Evolutionary conservation across 1,284 basidiomycete genomes (phyloP).

Genomic region (Bondarzewia mesenterica): DNA sequence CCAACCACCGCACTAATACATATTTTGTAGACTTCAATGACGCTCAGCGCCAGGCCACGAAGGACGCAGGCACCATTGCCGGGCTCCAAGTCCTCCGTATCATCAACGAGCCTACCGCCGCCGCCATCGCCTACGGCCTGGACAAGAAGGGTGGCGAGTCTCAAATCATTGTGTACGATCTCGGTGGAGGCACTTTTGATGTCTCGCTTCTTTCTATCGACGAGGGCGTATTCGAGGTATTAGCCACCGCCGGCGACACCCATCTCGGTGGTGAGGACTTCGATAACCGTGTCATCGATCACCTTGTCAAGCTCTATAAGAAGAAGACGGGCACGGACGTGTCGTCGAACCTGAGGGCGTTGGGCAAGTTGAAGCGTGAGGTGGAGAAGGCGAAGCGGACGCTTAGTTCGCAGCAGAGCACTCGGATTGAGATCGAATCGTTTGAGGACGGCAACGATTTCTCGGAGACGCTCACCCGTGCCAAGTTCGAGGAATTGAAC

Average conservation of each 20-base stretch:
- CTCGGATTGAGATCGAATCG: slow-evolving; percentile 68
- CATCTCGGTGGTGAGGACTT: slow-evolving; percentile 99
- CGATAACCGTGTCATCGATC: slow-evolving; percentile 92
- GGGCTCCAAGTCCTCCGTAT: slow-evolving; percentile 95
- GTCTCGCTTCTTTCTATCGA: slow-evolving; percentile 97
- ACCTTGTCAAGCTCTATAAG: slow-evolving; percentile 91
- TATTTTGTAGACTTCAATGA: slow-evolving; percentile 85
- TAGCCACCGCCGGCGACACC: slow-evolving; percentile 97
- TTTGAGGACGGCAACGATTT: slow-evolving; percentile 98
- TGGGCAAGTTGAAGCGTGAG: slow-evolving; percentile 97
- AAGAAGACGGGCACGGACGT: slow-evolving; percentile 92
- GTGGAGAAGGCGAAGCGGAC: slow-evolving; percentile 99
- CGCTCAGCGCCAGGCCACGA: slow-evolving; percentile 97
- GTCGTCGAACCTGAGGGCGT: slow-evolving; percentile 77
- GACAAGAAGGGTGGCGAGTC: slow-evolving; percentile 94
- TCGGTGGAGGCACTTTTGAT: slow-evolving; percentile 77
- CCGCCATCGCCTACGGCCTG: slow-evolving; percentile 96
- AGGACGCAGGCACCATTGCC: slow-evolving; percentile 96
- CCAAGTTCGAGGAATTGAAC: slow-evolving; percentile 99
- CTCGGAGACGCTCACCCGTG: slow-evolving; percentile 92
- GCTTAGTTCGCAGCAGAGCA: slow-evolving; percentile 73
- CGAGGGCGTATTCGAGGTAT: slow-evolving; percentile 96
- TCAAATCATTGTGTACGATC: slow-evolving; percentile 96
- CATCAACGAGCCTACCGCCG: slow-evolving; percentile 98
- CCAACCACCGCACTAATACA: background rate